Base-by-base conservation (phyloP, 2,329 filamentous ascomycete genomes). In the Colletotrichum shisoi region DNA sequence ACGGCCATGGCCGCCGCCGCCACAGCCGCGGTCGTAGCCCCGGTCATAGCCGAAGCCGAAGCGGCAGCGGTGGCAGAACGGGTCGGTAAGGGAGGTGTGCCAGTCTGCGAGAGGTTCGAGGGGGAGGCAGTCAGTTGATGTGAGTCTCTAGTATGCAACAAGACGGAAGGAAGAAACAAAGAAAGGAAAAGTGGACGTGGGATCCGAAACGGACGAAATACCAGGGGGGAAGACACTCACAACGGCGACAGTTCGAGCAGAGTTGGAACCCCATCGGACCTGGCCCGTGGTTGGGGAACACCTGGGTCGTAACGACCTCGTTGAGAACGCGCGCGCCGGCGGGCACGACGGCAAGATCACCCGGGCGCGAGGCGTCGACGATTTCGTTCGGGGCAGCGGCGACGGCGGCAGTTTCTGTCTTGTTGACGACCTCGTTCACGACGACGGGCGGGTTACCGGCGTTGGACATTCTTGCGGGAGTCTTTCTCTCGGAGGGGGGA, bases 31-130 rank as follows among this genome's bases (percentile, higher is more conserved):
- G 8, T 39, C 37, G 21, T 54, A 9, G 3, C 52, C 52, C 7
- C 21, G 11, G 3, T 34, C 52, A 11, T n/a, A 42, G 11, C 31
- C 44, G 44, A 48, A 4, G 13, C n/a, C 8, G 27, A 3, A 31
- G 17, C 57, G 57, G 34, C 57, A 59, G 34, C 57, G 57, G 21
- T 59, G 40, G 45, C 57, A 59, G 45, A 59, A 9, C 2, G 37
- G 5, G 7, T 59, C 57, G 15, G 45, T 8, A 45, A 51, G 49
- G 34, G 57, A 27, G 34, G 27, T 37, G n/a, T 59, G 45, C 57
- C 57, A 59, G 31, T 40, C 57, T 59, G 37, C 7, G 9, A n/a
- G 24, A 13, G 21, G 37, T 57, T 6, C 24, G 44, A 27, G 31
- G 7, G 31, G 31, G 31, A 9, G 31, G 9, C 31, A n/a, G 13